Conservation (phyloP, 805 yeast species). For the Peterozyma toletana region DNA sequence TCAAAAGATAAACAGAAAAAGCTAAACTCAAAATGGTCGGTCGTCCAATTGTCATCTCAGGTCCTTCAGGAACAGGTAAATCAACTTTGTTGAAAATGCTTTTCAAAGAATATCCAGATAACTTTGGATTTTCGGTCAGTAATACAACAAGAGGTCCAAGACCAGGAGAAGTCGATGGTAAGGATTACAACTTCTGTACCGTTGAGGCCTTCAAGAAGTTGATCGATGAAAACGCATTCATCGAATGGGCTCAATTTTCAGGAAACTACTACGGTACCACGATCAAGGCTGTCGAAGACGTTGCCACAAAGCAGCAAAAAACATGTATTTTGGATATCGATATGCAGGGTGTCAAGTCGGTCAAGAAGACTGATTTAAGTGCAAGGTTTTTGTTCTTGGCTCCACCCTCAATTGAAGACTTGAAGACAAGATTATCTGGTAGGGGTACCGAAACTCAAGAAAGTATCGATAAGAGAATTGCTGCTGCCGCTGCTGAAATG, state of each 20-base stretch:
- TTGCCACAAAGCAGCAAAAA: slow-evolving; percentile 49
- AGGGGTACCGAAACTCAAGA: slow-evolving; percentile 96
- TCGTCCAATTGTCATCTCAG: slow-evolving; percentile 92
- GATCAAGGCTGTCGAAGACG: slow-evolving; percentile 75
- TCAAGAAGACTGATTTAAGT: slow-evolving; percentile 72
- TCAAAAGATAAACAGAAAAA: no score
- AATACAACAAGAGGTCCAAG: slow-evolving; percentile 91
- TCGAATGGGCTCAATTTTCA: slow-evolving; percentile 97
- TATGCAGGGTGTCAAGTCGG: slow-evolving; percentile 97
- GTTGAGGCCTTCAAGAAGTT: slow-evolving; percentile 74
- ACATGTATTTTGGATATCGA: slow-evolving; percentile 93
- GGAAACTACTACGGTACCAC: slow-evolving; percentile 98
- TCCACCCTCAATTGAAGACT: slow-evolving; percentile 84
- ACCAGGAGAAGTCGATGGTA: slow-evolving; percentile 83
- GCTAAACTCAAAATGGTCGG: slow-evolving; percentile 16
- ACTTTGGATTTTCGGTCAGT: slow-evolving; percentile 91
- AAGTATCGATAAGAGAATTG: slow-evolving; percentile 73
- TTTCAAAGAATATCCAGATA: slow-evolving; percentile 83
- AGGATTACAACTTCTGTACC: slow-evolving; percentile 80
- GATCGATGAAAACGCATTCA: slow-evolving; percentile 69
- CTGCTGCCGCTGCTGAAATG: slow-evolving; percentile 83
- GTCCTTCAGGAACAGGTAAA: slow-evolving; percentile 97
- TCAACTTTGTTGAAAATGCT: slow-evolving; percentile 86
- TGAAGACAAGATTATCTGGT: slow-evolving; percentile 66
- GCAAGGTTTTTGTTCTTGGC: slow-evolving; percentile 85